Base-by-base conservation (phyloP, 2,329 filamentous ascomycete species). In the Blumeria hordei region DNA sequence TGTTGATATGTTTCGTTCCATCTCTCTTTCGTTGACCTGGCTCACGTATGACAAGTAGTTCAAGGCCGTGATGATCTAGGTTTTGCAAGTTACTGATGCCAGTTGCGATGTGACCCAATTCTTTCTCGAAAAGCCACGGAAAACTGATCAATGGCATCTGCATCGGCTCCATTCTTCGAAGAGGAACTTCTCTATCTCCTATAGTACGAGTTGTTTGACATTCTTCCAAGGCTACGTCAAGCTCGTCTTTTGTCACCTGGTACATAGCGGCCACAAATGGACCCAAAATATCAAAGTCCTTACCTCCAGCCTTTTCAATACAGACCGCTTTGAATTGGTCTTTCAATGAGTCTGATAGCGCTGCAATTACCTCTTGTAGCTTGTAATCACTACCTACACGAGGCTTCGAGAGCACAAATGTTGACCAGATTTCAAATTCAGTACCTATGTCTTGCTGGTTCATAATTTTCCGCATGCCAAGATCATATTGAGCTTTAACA, bases 371-470 rank as follows among this genome's bases (percentile, higher is more conserved):
- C 66, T 98, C 90, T 52, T 88, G 81, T 51, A 88, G 77, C 63
- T 92, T 94, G 70, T 93, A 96, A 59, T 92, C 85, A 8, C 74
- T 77, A 36, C 77, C 79, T 32, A 85, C 74, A 0, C 78, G 74
- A 8, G 85, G 83, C 63, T 83, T 85, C 0, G 76, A 75, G 56
- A 96, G 72, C 1, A 88, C 78, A 66, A 95, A 96, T 0, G 85
- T 81, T 0, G 87, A 83, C 80, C 83, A 95, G 10, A 94, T 76
- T 67, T 98, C 92, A 60, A 94, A 95, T 62, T 98, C 92, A 0
- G 85, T 94, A 16, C 71, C 69, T 55, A 96, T 83, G 45, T 83
- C 83, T 60, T 88, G 79, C 62, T 94, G 88, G 1, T 80, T 82
- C 79, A 96, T 88, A 55, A 95, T 73, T 0, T 88, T 77, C 11